Evolutionary conservation across 2,329 filamentous ascomycete genomes (phyloP).

Genomic region (Fusarium duplospermum): DNA sequence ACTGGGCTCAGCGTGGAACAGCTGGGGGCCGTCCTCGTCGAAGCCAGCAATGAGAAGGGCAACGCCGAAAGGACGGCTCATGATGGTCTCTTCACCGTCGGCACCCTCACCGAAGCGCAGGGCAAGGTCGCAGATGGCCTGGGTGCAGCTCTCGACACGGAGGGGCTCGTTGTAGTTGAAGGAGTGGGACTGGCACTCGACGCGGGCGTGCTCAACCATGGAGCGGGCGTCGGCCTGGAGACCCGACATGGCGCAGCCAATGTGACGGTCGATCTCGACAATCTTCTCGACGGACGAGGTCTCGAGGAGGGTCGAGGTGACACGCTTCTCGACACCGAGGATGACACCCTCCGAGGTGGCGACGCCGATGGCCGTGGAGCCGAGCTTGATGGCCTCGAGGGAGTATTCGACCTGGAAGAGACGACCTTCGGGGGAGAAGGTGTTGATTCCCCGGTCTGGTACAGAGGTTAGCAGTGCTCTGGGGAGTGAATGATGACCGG

Average conservation of each 20-base stretch:
- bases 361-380: constrained; percentile 97
- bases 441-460: constrained; percentile 97
- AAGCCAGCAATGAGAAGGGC: constrained; percentile 96
- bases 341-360: constrained; percentile 95
- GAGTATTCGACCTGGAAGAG: constrained; percentile 99
- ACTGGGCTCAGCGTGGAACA: constrained; percentile 98
- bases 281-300: constrained; percentile 99
- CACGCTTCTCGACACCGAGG: constrained; percentile 98
- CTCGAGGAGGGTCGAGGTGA: constrained; percentile 96
- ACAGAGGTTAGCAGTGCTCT: constrained; percentile 30
- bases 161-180: constrained; percentile 99
- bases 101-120: constrained; percentile 97
- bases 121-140: constrained; percentile 97
- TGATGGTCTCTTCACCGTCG: constrained; percentile 97
- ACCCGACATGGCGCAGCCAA: constrained; percentile 98
- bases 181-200: constrained; percentile 95
- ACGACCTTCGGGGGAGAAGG: constrained; percentile 99
- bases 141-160: constrained; percentile 96
- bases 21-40: constrained; percentile 94
- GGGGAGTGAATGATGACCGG: background rate
- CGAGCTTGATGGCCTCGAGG: constrained; percentile 99
- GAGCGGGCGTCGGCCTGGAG: constrained; percentile 97
- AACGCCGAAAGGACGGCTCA: constrained; percentile 97
- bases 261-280: constrained; percentile 98
- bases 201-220: constrained; percentile 98